Evolutionary conservation across 2,329 filamentous ascomycete genomes (phyloP).

Genomic region (Colletotrichum scovillei): DNA sequence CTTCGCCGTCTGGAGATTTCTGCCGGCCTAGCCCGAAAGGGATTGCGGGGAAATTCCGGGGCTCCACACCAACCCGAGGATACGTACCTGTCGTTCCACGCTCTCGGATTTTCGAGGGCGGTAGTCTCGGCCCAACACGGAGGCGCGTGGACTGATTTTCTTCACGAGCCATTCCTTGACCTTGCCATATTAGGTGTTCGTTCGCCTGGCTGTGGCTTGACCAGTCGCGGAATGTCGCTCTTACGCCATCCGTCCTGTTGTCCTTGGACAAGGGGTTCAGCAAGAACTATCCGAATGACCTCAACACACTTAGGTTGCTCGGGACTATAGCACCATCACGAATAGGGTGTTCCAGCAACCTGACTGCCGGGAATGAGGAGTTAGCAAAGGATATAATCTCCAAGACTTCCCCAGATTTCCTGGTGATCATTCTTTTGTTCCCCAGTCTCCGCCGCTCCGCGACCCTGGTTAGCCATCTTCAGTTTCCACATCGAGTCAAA

Average conservation of each 20-base stretch:
- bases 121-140: background rate
- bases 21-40: background rate
- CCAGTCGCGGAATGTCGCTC: constrained; percentile 30
- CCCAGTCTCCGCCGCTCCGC: background rate
- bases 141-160: constrained; percentile 16
- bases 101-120: background rate
- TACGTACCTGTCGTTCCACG: constrained; percentile 1
- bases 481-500: background rate
- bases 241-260: background rate
- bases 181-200: background rate
- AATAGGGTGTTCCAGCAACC: background rate
- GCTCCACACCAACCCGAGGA: background rate
- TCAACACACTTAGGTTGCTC: background rate
- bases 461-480: background rate
- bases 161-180: background rate
- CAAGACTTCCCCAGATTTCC: constrained; percentile 15
- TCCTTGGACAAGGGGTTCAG: background rate
- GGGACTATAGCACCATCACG: background rate
- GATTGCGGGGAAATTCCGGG: constrained; percentile 16
- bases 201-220: background rate
- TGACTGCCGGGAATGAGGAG: background rate
- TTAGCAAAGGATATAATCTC: constrained; percentile 20
- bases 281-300: background rate
- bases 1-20: too few relatives aligned
- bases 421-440: background rate